Evolutionary conservation across 1,284 basidiomycete species (phyloP), one percentile per base, ranked within the genome.

Genomic region (Exobasidium cylindrosporum): DNA sequence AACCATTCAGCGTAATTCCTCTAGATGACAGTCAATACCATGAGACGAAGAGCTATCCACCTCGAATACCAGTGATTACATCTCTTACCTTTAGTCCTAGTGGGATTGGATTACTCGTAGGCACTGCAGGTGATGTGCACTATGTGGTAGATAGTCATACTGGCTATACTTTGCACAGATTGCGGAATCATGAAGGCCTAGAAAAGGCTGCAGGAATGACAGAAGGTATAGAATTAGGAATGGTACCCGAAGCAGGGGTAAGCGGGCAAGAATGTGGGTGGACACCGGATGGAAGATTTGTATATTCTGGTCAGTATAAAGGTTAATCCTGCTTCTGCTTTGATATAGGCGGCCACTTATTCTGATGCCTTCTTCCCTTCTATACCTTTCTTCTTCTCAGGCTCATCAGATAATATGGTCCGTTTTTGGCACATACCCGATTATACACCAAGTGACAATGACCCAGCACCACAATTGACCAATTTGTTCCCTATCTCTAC

Each of bases 51-150:
- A 1, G 72, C 62, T 21, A 71, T 64, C 76, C 76, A n/a, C 91
- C 92, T 14, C 87, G 91, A n/a, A 85, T 87, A 21, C 92, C 93
- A 57, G 88, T 87, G 73, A 91, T 96, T 84, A 97, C 96, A 1
- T 94, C 91, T 2, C 83, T 97, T 66, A 83, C 87, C 1, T 98
- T 98, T 81, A 93, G 91, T 2, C 87, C 89, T 30, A 63, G 66
- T 17, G 94, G 92, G 53, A 89, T 91, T 23, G 13, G 26, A 74
- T 83, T 99, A 24, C 85, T 99, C 24, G 87, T 96, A 17, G 95
- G 95, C 44, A 97, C 96, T 61, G 90, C 92, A 0, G 89, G 90
- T 1, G 87, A 90, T 74, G 89, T 89, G 1, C 96, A 98, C 81
- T 98, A 97, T 76, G 84, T 99, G 57, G 26, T 76, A 13, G 73